phyloP scores from a whole-genome alignment of 2,329 filamentous ascomycete species.

The Ascochyta koolunga region DNA sequence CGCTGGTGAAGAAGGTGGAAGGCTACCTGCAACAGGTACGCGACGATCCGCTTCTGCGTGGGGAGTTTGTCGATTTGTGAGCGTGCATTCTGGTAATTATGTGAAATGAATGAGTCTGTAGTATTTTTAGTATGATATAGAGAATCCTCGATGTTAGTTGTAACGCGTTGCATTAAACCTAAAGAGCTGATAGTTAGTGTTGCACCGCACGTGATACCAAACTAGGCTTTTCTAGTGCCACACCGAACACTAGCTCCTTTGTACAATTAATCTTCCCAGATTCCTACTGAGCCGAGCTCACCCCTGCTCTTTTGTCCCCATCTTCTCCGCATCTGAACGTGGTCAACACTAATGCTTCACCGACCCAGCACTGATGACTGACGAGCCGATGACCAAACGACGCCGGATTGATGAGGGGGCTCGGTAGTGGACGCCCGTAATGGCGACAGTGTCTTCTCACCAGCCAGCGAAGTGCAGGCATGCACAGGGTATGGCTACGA shows the following conservation, averaged over 20 bases:
- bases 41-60: constrained; percentile 42
- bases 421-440: neutral
- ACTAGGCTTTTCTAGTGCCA: no score
- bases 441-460: neutral
- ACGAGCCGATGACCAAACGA: constrained; percentile 3
- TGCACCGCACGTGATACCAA: no score
- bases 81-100: neutral
- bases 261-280: neutral
- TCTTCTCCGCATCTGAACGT: neutral
- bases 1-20: constrained; percentile 51
- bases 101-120: neutral
- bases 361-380: neutral
- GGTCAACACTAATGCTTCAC: neutral
- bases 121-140: neutral
- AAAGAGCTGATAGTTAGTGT: no score
- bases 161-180: neutral
- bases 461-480: neutral
- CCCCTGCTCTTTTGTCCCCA: neutral
- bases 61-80: constrained; percentile 44
- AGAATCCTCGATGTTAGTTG: neutral
- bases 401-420: neutral
- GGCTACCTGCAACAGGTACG: constrained; percentile 46
- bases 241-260: neutral
- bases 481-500: constrained; percentile 10
- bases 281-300: neutral